A percentile compares a stretch with the other conserved stretches of the same genome.
These are phyloP conservation scores for Carex pumila DNA, from an alignment of 176 grass and related monocot species.

Conservation along the genomic window DNA sequence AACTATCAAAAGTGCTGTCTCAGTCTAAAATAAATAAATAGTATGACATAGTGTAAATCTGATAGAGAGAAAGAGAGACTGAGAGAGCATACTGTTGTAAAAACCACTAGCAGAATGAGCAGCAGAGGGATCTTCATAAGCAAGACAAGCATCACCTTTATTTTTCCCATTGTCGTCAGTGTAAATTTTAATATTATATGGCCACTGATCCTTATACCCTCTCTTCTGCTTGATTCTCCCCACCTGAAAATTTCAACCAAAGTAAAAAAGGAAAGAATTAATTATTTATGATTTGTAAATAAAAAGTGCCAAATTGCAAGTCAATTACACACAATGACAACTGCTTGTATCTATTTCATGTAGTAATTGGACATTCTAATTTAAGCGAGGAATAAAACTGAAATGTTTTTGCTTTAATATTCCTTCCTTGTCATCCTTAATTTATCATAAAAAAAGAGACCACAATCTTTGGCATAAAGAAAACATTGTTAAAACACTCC, in stretches of 20 bases:
- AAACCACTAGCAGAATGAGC: conserved; percentile 96
- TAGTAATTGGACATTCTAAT: background rate
- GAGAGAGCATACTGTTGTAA: conserved; percentile 67
- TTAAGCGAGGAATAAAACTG: background rate
- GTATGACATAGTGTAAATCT: background rate
- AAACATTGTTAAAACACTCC: background rate
- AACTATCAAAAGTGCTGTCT: background rate
- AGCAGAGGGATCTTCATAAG: conserved; percentile 98
- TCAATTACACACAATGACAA: background rate
- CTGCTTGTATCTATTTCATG: background rate
- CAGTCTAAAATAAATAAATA: background rate
- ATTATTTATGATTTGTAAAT: background rate
- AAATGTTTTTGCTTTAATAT: background rate
- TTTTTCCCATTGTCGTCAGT: conserved; percentile 86
- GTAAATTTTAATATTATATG: conserved; percentile 98
- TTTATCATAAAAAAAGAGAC: background rate
- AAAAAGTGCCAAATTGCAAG: background rate
- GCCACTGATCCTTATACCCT: conserved; percentile 98
- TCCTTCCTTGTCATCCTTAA: background rate
- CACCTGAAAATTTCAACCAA: conserved; percentile 41
- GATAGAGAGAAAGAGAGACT: background rate
- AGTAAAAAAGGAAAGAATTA: background rate
- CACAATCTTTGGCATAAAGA: background rate
- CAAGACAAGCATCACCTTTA: conserved; percentile 93
- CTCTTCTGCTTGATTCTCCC: conserved; percentile 98